These are phyloP conservation scores for Debaryomyces hansenii DNA, from an alignment of 805 yeast genomes.

Conservation along the genomic window DNA sequence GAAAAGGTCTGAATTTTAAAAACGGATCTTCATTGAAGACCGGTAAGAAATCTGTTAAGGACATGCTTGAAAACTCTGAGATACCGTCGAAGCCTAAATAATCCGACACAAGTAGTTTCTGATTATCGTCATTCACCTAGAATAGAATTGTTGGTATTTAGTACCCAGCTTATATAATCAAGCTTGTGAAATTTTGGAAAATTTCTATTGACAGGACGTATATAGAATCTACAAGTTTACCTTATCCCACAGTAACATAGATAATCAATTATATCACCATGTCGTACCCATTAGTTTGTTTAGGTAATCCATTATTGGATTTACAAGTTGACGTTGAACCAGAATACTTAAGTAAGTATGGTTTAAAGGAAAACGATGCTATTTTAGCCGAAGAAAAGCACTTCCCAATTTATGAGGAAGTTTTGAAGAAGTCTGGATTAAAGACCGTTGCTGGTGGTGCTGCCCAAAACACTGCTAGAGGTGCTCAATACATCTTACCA, in stretches of 20 bases:
- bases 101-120: no score
- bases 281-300: constrained; percentile 73
- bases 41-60: constrained; percentile 15
- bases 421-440: constrained; percentile 58
- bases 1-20: constrained; percentile 46
- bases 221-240: no score
- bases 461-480: constrained; percentile 98
- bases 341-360: constrained; percentile 76
- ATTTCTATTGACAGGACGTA: no score
- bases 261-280: constrained; percentile 20
- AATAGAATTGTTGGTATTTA: no score
- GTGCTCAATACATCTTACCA: constrained; percentile 92
- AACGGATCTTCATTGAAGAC: constrained; percentile 42
- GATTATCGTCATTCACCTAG: no score
- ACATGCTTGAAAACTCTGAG: background rate
- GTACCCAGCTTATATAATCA: no score
- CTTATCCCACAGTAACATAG: no score
- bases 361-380: constrained; percentile 88
- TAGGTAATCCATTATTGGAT: constrained; percentile 92
- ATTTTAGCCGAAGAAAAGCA: constrained; percentile 83
- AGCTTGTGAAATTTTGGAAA: no score
- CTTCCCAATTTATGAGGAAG: constrained; percentile 82
- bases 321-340: constrained; percentile 73
- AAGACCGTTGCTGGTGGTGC: constrained; percentile 97
- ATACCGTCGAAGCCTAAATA: no score